A percentile compares a stretch with the other conserved stretches of the same genome.
Conservation (phyloP, 768 basidiomycete genomes). For the Podaxis sp. region DNA sequence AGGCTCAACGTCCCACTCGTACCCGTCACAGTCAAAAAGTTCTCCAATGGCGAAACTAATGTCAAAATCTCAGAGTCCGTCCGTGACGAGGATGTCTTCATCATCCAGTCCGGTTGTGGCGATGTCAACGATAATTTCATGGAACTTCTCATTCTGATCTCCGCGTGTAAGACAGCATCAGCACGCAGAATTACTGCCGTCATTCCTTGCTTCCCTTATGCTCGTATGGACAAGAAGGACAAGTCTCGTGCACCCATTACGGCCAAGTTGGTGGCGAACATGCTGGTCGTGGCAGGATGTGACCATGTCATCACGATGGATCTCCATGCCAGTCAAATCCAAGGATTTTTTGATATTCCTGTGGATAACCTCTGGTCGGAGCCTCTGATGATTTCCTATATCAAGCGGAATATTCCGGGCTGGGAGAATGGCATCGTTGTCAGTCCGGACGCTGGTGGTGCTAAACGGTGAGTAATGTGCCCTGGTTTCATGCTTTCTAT, state of each 20-base stretch:
- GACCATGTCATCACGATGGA: constrained; percentile 99
- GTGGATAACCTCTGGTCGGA: constrained; percentile 98
- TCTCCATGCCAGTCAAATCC: constrained; percentile 95
- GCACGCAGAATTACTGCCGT: constrained; percentile 95
- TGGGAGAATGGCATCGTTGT: constrained; percentile 91
- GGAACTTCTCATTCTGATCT: constrained; percentile 98
- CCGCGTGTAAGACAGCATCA: constrained; percentile 95
- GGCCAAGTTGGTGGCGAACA: constrained; percentile 96
- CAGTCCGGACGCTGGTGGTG: constrained; percentile 96
- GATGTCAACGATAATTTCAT: constrained; percentile 96
- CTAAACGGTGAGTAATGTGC: constrained; percentile 74
- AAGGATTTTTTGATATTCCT: constrained; percentile 98
- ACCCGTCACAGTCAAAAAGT: constrained; percentile 82
- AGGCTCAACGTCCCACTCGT: constrained; percentile 89
- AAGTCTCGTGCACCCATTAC: constrained; percentile 95
- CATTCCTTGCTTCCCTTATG: constrained; percentile 97
- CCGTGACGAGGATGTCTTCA: constrained; percentile 98
- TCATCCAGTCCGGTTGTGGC: constrained; percentile 86
- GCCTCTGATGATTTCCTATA: constrained; percentile 90
- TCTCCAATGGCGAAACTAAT: constrained; percentile 94
- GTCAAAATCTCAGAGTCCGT: constrained; percentile 94
- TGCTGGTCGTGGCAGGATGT: constrained; percentile 94
- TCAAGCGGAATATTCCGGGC: constrained; percentile 79
- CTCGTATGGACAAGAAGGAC: constrained; percentile 98
- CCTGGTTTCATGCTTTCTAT: constrained; percentile 10